These are phyloP conservation scores for Aspergillus campestris DNA, from an alignment of 495 filamentous ascomycete species.

Conservation along the genomic window DNA sequence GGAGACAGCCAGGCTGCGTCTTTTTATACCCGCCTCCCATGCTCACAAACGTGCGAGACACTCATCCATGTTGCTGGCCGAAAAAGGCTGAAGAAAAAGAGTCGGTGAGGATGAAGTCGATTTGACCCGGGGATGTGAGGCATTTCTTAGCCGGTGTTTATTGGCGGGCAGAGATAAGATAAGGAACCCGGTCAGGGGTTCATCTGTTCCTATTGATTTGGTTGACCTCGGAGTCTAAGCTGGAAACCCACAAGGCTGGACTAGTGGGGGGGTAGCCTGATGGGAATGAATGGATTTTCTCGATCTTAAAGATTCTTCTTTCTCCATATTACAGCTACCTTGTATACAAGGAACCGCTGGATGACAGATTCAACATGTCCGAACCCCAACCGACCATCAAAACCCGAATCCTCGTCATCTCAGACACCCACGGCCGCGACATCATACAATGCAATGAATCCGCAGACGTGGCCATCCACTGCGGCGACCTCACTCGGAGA, in stretches of 20 bases:
- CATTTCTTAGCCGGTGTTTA: neutral
- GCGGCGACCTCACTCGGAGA: constrained; percentile 55
- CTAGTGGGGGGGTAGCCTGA: too few species aligned
- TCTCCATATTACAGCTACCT: too few species aligned
- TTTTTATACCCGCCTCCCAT: too few species aligned
- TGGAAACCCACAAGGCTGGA: too few species aligned
- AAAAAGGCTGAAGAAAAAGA: neutral
- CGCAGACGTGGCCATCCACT: constrained; percentile 60
- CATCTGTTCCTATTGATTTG: too few species aligned
- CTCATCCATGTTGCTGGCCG: too few species aligned
- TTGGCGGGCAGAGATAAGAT: neutral
- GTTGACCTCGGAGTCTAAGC: too few species aligned
- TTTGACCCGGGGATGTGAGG: neutral
- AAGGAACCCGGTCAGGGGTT: neutral
- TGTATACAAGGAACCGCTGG: neutral
- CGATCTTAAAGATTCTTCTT: too few species aligned
- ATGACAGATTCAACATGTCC: neutral
- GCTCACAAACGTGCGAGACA: too few species aligned
- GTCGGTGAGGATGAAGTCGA: constrained; percentile 6
- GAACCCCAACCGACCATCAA: constrained; percentile 9
- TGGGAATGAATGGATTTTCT: too few species aligned
- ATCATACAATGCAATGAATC: constrained; percentile 20
- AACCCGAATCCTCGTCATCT: constrained; percentile 45
- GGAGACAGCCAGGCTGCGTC: too few species aligned
- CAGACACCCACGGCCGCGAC: constrained; percentile 46